These are phyloP conservation scores for Galerina marginata DNA, from an alignment of 768 basidiomycete genomes.

Conservation along the genomic window DNA sequence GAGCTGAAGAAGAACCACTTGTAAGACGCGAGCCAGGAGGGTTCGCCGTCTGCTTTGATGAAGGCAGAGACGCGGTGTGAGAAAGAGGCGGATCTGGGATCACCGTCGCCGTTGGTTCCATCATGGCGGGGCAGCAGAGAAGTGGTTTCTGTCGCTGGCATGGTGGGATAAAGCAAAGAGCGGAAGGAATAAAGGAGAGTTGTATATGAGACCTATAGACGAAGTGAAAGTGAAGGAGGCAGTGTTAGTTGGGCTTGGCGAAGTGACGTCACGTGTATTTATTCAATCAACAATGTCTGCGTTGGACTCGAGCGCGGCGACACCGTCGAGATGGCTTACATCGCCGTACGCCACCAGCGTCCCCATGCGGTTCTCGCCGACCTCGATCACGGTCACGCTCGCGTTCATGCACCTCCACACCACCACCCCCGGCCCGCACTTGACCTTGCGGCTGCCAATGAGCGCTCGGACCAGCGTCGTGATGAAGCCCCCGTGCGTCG, in stretches of 20 bases:
- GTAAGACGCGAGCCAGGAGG: constrained; percentile 62
- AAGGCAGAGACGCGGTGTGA: constrained; percentile 41
- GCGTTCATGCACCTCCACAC: constrained; percentile 52
- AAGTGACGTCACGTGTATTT: constrained; percentile 32
- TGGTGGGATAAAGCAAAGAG: constrained; percentile 15
- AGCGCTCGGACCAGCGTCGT: constrained; percentile 54
- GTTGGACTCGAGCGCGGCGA: constrained; percentile 46
- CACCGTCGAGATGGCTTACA: constrained; percentile 52
- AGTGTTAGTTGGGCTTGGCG: constrained; percentile 23
- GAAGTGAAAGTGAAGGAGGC: constrained; percentile 26
- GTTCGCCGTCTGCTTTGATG: constrained; percentile 67
- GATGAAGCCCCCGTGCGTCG: constrained; percentile 74
- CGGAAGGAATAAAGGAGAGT: constrained; percentile 18
- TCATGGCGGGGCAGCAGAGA: constrained; percentile 46
- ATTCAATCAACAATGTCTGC: constrained; percentile 46
- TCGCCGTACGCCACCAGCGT: constrained; percentile 59
- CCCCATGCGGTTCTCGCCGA: constrained; percentile 44
- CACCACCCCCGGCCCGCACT: constrained; percentile 40
- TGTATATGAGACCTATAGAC: background rate
- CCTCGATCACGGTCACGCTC: constrained; percentile 64
- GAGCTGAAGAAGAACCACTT: constrained; percentile 65
- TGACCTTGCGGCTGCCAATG: constrained; percentile 44
- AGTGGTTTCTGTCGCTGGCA: constrained; percentile 48
- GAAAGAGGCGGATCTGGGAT: constrained; percentile 27
- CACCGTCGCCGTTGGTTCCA: constrained; percentile 4